A percentile compares a stretch with the other conserved stretches of the same genome.
These are phyloP conservation scores for Penicillium riverlandense DNA, from an alignment of 495 filamentous ascomycete species.

Conservation along the genomic window DNA sequence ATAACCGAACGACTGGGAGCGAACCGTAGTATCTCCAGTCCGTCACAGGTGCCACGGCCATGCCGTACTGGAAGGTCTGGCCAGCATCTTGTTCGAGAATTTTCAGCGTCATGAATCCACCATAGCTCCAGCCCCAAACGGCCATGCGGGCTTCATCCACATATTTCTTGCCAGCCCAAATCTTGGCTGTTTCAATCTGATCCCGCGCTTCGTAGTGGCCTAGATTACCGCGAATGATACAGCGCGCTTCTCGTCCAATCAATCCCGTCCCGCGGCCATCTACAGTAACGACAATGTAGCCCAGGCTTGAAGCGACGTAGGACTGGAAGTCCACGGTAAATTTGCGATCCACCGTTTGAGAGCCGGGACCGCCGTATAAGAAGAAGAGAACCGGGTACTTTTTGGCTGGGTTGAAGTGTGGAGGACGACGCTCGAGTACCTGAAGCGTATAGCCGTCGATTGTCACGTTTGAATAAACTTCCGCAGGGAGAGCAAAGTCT, in stretches of 20 bases:
- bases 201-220: conserved; percentile 81
- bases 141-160: conserved; percentile 75
- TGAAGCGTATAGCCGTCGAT: conserved; percentile 75
- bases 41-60: conserved; percentile 96
- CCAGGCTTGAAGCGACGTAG: conserved; percentile 76
- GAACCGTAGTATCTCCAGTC: conserved; percentile 88
- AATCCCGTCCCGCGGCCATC: conserved; percentile 91
- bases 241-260: conserved; percentile 77
- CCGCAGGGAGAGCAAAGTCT: conserved; percentile 73
- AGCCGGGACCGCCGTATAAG: conserved; percentile 86
- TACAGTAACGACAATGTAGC: conserved; percentile 94
- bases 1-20: neutral
- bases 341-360: conserved; percentile 73
- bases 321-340: conserved; percentile 87
- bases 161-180: conserved; percentile 76
- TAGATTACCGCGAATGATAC: conserved; percentile 73
- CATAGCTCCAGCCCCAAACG: conserved; percentile 98
- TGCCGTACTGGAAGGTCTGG: conserved; percentile 86
- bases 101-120: conserved; percentile 96
- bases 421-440: conserved; percentile 81
- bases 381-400: conserved; percentile 92
- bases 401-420: conserved; percentile 79
- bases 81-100: conserved; percentile 87
- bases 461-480: conserved; percentile 78
- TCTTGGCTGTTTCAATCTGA: conserved; percentile 85